Conservation (phyloP, 148 eudicot species). For the Heliosperma pusillum region DNA sequence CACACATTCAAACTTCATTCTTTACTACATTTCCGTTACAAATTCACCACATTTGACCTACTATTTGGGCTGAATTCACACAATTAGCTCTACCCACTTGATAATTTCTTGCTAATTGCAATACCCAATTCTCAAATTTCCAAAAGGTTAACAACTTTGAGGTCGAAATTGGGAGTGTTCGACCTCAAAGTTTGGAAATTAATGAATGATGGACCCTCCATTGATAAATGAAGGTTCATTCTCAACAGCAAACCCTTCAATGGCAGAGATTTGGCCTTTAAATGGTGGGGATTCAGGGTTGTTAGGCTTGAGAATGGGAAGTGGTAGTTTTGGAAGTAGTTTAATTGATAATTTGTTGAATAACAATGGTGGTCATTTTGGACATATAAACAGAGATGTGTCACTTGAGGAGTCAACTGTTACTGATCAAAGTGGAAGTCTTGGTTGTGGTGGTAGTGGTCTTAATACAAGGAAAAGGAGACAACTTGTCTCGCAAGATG, state of each 20-base stretch:
- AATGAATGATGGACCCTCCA: conserved; percentile 73
- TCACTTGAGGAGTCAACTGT: conserved; percentile 76
- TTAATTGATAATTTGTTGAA: conserved; percentile 27
- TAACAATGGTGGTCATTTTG: not conserved
- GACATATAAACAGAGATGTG: conserved; percentile 30
- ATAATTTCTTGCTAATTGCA: conserved; percentile 6
- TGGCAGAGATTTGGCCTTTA: conserved; percentile 79
- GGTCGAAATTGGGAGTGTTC: conserved; percentile 9
- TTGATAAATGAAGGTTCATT: conserved; percentile 69
- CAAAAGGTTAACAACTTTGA: conserved; percentile 3
- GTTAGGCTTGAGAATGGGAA: conserved; percentile 60
- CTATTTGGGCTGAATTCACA: conserved; percentile 11
- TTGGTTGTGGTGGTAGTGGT: conserved; percentile 30
- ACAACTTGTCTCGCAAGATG: conserved; percentile 47
- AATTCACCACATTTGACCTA: conserved; percentile 13
- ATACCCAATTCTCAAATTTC: conserved; percentile 24
- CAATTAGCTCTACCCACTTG: conserved; percentile 22
- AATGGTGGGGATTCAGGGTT: conserved; percentile 33
- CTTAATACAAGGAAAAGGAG: conserved; percentile 40
- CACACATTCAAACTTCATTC: conserved; percentile 1
- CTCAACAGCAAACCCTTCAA: conserved; percentile 65
- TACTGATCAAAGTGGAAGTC: conserved; percentile 68
- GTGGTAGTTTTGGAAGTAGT: conserved; percentile 36
- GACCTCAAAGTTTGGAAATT: not conserved
- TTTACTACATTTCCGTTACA: conserved; percentile 8